Evolutionary conservation across 768 basidiomycete genomes (phyloP).

Genomic region (Exsudoporus frostii): DNA sequence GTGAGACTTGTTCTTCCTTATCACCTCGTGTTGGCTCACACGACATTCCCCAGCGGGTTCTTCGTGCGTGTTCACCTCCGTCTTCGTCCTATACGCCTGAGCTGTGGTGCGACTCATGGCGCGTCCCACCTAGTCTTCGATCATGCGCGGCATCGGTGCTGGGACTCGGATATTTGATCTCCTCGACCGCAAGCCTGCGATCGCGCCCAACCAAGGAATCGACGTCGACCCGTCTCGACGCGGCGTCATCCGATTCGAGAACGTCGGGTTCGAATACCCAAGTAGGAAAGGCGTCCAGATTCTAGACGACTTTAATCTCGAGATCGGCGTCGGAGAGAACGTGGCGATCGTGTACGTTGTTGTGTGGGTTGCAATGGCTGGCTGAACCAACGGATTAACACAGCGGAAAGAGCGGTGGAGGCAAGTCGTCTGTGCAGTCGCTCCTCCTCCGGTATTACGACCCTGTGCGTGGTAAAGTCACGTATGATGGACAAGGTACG

Average conservation of each 20-base stretch:
- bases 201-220: conserved; percentile 62
- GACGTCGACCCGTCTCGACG: conserved; percentile 52
- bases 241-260: conserved; percentile 76
- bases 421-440: conserved; percentile 90
- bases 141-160: conserved; percentile 97
- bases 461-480: conserved; percentile 76
- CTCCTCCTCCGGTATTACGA: conserved; percentile 88
- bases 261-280: conserved; percentile 87
- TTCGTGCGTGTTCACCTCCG: conserved; percentile 32
- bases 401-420: conserved; percentile 90
- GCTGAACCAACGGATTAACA: neutral
- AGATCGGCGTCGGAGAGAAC: conserved; percentile 80
- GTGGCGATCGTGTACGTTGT: conserved; percentile 85
- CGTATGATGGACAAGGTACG: conserved; percentile 82
- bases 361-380: neutral
- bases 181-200: conserved; percentile 73
- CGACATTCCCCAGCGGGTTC: conserved; percentile 30
- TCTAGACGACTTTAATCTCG: conserved; percentile 77
- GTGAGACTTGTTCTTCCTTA: conserved; percentile 38
- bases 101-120: neutral
- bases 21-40: neutral
- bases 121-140: conserved; percentile 60
- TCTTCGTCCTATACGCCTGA: neutral
- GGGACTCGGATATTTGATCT: conserved; percentile 93
- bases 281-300: conserved; percentile 78